Percentiles rank a stretch among this genome's conserved stretches.
phyloP scores from a whole-genome alignment of 768 basidiomycete genomes.

The Psilocybe subaeruginosa region DNA sequence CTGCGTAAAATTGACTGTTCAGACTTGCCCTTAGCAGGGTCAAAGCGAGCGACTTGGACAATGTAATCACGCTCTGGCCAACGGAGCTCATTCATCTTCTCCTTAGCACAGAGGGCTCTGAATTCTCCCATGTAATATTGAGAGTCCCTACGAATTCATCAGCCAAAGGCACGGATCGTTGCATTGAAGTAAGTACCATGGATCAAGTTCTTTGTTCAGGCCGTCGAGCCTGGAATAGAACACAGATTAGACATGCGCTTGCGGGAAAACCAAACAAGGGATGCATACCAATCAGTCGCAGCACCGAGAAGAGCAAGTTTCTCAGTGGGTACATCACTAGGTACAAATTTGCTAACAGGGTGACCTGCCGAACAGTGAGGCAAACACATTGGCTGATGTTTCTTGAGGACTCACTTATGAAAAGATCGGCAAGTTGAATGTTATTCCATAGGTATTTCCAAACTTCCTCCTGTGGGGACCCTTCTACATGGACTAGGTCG shows the following conservation, averaged over 20 bases:
- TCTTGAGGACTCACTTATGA: conserved; percentile 63
- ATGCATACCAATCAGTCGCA: conserved; percentile 79
- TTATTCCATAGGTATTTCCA: conserved; percentile 97
- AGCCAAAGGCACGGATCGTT: background rate
- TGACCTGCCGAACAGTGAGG: conserved; percentile 48
- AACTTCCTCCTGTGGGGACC: conserved; percentile 87
- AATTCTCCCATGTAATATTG: conserved; percentile 91
- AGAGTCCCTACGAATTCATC: conserved; percentile 53
- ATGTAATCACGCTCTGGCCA: conserved; percentile 88
- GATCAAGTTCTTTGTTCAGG: conserved; percentile 84
- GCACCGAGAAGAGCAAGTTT: conserved; percentile 79
- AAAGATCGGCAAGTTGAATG: conserved; percentile 87
- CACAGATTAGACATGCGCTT: background rate
- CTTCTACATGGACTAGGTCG: conserved; percentile 80
- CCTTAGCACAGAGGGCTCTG: conserved; percentile 72
- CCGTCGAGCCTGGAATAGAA: conserved; percentile 74
- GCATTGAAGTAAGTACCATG: conserved; percentile 43
- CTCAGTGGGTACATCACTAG: conserved; percentile 75
- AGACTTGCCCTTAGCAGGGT: conserved; percentile 62
- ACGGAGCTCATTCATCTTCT: conserved; percentile 78
- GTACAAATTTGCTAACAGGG: conserved; percentile 94
- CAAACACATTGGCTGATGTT: background rate
- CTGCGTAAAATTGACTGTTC: background rate
- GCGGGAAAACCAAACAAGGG: conserved; percentile 1
- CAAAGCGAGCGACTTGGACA: conserved; percentile 93